Base-by-base conservation (phyloP, 2,329 filamentous ascomycete species). In the Ilyonectria sp. region DNA sequence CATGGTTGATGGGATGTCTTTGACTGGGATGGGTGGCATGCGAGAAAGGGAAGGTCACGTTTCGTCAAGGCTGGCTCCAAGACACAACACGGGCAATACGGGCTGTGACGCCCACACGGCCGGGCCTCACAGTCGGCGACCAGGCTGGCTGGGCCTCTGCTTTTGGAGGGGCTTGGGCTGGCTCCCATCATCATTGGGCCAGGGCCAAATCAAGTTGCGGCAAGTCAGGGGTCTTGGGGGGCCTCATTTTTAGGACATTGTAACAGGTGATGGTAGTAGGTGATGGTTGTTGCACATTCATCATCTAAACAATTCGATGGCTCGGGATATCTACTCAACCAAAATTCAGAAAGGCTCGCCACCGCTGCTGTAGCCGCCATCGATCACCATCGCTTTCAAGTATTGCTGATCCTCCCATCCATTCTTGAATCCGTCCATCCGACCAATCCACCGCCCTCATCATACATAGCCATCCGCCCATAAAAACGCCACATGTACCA, bases 321-420 rank as follows among this genome's bases (percentile, higher is more conserved):
- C 69, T 75, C 73, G 60, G 58, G 58, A 74, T 74, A 75, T 75
- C 70, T 74, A 70, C 60, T 68, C 59, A 67, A 70, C 61, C 68
- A 72, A 69, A 60, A 44, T 50, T 35, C 44, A 52, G 40, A 53
- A 63, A 60, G 62, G 62, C 59, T 64, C 19, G 31, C 60, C 44
- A 67, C 65, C 71, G 54, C 57, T 65, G 50, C 62, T 57, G 59
- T 65, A 66, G 70, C 70, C 62, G 64, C 70, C 68, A 73, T 73
- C 68, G 53, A 49, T 68, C 29, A 37, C 59, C 50, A 53, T 60
- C 47, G 19, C 37, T 54, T 44, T 53, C 49, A 60, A 53, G 49
- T 50, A 19, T 54, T 37, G 15, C 47, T 52, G 13, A 29, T 46
- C 31, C 40, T 23, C 58, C 50, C 49, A 63, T 37, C 49, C 57